A percentile compares a stretch with the other conserved stretches of the same genome.
phyloP scores from a whole-genome alignment of 768 basidiomycete species.

The Rhizopogon rudus region DNA sequence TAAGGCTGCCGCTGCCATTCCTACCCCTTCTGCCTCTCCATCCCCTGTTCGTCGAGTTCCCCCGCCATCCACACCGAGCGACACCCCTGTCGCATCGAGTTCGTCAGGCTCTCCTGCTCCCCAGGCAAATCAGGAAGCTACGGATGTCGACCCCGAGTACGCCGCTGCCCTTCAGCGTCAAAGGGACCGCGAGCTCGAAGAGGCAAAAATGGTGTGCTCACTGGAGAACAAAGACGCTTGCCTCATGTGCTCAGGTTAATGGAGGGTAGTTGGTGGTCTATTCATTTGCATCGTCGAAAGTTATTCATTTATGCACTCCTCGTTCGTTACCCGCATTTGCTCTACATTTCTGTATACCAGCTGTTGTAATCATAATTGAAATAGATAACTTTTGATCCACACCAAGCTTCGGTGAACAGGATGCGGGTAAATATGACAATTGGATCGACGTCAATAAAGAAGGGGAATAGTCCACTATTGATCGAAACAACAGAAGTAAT shows the following conservation, averaged over 20 bases:
- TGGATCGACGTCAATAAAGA: background rate
- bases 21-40: slow-evolving; percentile 20
- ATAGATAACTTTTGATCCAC: background rate
- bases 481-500: background rate
- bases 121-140: slow-evolving; percentile 25
- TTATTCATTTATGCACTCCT: slow-evolving; percentile 3
- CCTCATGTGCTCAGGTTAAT: slow-evolving; percentile 83
- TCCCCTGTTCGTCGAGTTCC: slow-evolving; percentile 21
- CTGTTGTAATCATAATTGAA: slow-evolving; percentile 16
- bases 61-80: slow-evolving; percentile 25
- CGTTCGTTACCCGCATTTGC: slow-evolving; percentile 1
- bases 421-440: background rate
- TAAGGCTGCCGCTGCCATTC: slow-evolving; percentile 12
- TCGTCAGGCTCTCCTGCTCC: slow-evolving; percentile 9
- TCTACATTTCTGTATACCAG: slow-evolving; percentile 1
- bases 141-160: slow-evolving; percentile 59
- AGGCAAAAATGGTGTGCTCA: slow-evolving; percentile 78
- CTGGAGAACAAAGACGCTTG: slow-evolving; percentile 94
- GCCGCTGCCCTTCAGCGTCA: slow-evolving; percentile 72
- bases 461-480: too few species aligned
- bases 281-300: background rate
- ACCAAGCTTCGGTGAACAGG: background rate
- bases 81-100: slow-evolving; percentile 6
- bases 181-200: slow-evolving; percentile 70
- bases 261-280: background rate